Percentiles rank a stretch among this genome's conserved stretches.
These are phyloP conservation scores for Nothophytophthora sp. DNA, from an alignment of 352 stramenopile species.

Conservation along the genomic window DNA sequence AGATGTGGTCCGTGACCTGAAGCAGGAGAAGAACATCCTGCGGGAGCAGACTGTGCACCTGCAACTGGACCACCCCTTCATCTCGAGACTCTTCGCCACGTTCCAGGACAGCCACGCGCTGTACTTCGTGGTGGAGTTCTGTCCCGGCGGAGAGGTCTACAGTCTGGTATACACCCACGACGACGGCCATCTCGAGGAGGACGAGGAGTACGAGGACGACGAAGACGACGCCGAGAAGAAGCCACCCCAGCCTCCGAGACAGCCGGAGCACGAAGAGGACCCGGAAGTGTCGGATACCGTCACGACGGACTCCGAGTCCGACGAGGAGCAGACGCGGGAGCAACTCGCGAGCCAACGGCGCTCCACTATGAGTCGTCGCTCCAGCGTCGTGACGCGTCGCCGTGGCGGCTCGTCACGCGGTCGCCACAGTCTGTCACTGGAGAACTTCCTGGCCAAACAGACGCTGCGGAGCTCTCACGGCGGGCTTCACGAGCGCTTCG, in stretches of 20 bases:
- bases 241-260: not conserved
- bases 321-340: constrained; percentile 34
- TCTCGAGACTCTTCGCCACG: constrained; percentile 59
- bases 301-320: constrained; percentile 40
- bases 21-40: constrained; percentile 71
- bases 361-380: no score
- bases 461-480: constrained; percentile 36
- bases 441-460: constrained; percentile 44
- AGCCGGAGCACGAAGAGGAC: constrained; percentile 18
- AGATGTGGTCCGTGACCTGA: constrained; percentile 44
- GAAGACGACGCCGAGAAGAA: constrained; percentile 18
- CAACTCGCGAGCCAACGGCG: no score
- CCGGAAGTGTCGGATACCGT: constrained; percentile 20
- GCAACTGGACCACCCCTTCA: constrained; percentile 54
- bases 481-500: constrained; percentile 86
- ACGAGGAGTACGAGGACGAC: constrained; percentile 15
- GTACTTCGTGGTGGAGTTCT: constrained; percentile 82
- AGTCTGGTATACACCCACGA: constrained; percentile 78
- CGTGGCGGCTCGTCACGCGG: no score
- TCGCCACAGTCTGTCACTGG: constrained; percentile 35
- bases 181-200: constrained; percentile 30
- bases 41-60: constrained; percentile 72
- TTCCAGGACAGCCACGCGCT: constrained; percentile 76
- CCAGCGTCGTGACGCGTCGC: constrained; percentile 16
- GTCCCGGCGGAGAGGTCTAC: constrained; percentile 79